These are phyloP conservation scores for Rossbeevera mucosa DNA, from an alignment of 768 basidiomycete genomes.

Conservation along the genomic window DNA sequence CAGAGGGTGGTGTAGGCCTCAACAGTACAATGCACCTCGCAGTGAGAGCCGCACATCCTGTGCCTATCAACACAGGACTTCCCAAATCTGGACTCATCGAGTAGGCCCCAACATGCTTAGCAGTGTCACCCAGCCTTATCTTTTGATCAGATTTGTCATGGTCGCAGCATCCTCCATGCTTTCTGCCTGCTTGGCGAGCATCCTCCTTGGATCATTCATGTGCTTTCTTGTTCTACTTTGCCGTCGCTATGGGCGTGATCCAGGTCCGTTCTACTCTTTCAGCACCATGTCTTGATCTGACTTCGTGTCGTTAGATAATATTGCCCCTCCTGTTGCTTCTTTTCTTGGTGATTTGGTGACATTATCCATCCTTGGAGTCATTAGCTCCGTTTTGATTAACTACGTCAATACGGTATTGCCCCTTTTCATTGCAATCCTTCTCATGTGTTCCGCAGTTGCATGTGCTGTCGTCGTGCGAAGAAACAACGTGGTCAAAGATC, in stretches of 20 bases:
- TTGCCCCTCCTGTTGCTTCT: slow-evolving; percentile 89
- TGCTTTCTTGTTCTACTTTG: slow-evolving; percentile 76
- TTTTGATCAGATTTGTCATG: slow-evolving; percentile 57
- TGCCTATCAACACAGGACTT: slow-evolving; percentile 25
- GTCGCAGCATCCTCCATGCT: slow-evolving; percentile 77
- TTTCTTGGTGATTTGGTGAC: slow-evolving; percentile 93
- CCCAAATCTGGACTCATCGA: slow-evolving; percentile 36
- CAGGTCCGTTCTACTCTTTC: slow-evolving; percentile 49
- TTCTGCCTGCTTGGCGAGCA: slow-evolving; percentile 70
- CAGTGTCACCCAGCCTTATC: slow-evolving; percentile 4
- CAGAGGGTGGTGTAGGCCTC: slow-evolving; percentile 2
- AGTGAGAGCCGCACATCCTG: slow-evolving; percentile 19
- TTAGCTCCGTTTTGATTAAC: slow-evolving; percentile 68
- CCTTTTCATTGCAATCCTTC: slow-evolving; percentile 45
- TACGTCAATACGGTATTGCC: slow-evolving; percentile 65
- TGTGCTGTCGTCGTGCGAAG: slow-evolving; percentile 55
- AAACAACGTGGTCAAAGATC: slow-evolving; percentile 64
- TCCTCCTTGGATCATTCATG: slow-evolving; percentile 91
- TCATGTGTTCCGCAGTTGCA: slow-evolving; percentile 44
- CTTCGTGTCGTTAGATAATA: slow-evolving; percentile 62
- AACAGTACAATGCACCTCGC: slow-evolving; percentile 12
- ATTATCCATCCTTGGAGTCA: slow-evolving; percentile 70
- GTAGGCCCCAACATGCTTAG: slow-evolving; percentile 26
- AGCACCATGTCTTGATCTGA: background rate
- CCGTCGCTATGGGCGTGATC: slow-evolving; percentile 71